Evolutionary conservation across 1,139 yeast species (phyloP).

Genomic region (Nakaseomyces nivariensis): DNA sequence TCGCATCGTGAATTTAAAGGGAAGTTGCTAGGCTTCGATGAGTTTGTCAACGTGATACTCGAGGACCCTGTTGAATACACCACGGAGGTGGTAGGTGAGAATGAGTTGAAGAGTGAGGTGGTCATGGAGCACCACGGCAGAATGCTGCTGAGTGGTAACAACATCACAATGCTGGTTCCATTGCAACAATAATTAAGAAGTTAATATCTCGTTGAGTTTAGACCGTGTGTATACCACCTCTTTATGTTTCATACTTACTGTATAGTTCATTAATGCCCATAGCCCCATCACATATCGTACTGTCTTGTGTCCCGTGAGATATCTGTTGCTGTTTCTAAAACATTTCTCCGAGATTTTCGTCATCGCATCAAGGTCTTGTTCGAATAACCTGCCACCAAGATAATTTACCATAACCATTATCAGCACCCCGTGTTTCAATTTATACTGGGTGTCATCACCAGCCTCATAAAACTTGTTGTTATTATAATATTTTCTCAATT

Average conservation of each 20-base stretch:
- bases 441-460: constrained; percentile 4
- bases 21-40: constrained; percentile 84
- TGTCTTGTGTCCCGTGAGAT: constrained; percentile 5
- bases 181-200: background rate
- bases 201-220: constrained; percentile 12
- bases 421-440: constrained; percentile 21
- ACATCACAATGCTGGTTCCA: constrained; percentile 66
- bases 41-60: constrained; percentile 85
- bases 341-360: constrained; percentile 22
- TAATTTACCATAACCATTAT: constrained; percentile 23
- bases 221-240: constrained; percentile 24
- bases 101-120: constrained; percentile 37
- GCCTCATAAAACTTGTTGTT: constrained; percentile 13
- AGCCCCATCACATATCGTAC: constrained; percentile 23
- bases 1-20: constrained; percentile 75
- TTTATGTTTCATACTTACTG: constrained; percentile 25
- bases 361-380: constrained; percentile 22
- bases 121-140: constrained; percentile 33
- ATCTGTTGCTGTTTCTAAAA: constrained; percentile 21
- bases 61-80: constrained; percentile 62
- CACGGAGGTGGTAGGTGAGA: constrained; percentile 20
- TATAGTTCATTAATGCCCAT: constrained; percentile 27
- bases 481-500: constrained; percentile 16
- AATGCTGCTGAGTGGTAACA: constrained; percentile 82
- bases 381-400: constrained; percentile 24